Evolutionary conservation across 176 grass and related monocot genomes (phyloP).

Genomic region (Carex kokanica): DNA sequence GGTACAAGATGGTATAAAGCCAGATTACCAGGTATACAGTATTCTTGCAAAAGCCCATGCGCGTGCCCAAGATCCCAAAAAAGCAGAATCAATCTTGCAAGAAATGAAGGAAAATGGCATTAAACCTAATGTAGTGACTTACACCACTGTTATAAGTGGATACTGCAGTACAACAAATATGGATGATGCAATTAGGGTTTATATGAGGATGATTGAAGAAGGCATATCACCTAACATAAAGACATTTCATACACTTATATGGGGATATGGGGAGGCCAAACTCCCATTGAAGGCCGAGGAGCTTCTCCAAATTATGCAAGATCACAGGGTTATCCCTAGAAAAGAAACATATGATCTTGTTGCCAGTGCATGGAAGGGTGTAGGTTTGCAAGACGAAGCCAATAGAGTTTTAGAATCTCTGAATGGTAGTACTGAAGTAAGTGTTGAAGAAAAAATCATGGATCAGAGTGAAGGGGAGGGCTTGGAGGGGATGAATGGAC

Average conservation of each 20-base stretch:
- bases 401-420: constrained; percentile 33
- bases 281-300: constrained; percentile 86
- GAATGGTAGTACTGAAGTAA: background rate
- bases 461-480: constrained; percentile 24
- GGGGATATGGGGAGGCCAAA: constrained; percentile 84
- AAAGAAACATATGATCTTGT: constrained; percentile 60
- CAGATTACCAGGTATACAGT: constrained; percentile 88
- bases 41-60: constrained; percentile 89
- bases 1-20: constrained; percentile 63
- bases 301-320: constrained; percentile 62
- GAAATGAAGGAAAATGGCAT: constrained; percentile 61
- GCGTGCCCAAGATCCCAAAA: constrained; percentile 58
- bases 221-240: constrained; percentile 68
- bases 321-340: constrained; percentile 47
- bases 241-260: constrained; percentile 95
- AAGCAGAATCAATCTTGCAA: constrained; percentile 74
- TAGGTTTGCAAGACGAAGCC: constrained; percentile 52
- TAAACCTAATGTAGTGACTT: constrained; percentile 75
- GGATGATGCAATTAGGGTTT: constrained; percentile 67
- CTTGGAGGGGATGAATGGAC: constrained; percentile 28
- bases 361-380: constrained; percentile 70
- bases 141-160: constrained; percentile 83
- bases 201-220: constrained; percentile 62
- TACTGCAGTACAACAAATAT: constrained; percentile 80
- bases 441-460: constrained; percentile 1